Base-by-base conservation (phyloP, 176 grass and related monocot species). In the Saccharum officinarum region DNA sequence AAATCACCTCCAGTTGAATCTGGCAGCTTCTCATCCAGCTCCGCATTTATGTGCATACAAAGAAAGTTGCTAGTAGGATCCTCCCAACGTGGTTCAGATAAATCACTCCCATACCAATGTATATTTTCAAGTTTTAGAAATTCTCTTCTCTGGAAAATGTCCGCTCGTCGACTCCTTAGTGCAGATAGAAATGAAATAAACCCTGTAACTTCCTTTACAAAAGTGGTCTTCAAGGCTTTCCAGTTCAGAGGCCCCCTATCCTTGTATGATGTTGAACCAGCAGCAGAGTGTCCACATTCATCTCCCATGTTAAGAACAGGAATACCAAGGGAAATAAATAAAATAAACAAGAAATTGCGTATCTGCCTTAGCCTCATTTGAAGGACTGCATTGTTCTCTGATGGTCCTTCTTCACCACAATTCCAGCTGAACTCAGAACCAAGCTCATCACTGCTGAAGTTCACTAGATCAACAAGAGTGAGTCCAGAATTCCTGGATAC, bases 221-320 rank as follows among this genome's bases (percentile, higher is more conserved):
- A 95, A 78, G 17, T 34, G 69, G 89, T 94, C 71, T 91, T 84
- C 49, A 94, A 80, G 37, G 69, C 80, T 85, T 78, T 85, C 96
- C 96, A 98, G 74, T 95, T 87, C 42, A 95, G 47, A 70, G 87
- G 85, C 37, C 84, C 75, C 83, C 93, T 94, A 65, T 92, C 91
- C 33, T 72, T 90, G 87, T 91, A 94, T 11, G 84, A 89, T 16
- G 80, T 52, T 57, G 87, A 94, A 77, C 96, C 96, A 66, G 89
- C 64, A 66, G 91, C 90, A 52, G 96, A 94, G 83, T 90, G 87
- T 28, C 91, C 93, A 3, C 67, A 89, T 82, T 98, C 96, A 87
- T 95, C 96, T 14, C 96, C 96, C 91, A 98, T 98, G 85, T 93
- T 95, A 49, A 98, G 83, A 23, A 98, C 89, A 72, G 93, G 93